Conservation (phyloP, 371 early-diverging fungal species). For the Capillidium rhysosporum region DNA sequence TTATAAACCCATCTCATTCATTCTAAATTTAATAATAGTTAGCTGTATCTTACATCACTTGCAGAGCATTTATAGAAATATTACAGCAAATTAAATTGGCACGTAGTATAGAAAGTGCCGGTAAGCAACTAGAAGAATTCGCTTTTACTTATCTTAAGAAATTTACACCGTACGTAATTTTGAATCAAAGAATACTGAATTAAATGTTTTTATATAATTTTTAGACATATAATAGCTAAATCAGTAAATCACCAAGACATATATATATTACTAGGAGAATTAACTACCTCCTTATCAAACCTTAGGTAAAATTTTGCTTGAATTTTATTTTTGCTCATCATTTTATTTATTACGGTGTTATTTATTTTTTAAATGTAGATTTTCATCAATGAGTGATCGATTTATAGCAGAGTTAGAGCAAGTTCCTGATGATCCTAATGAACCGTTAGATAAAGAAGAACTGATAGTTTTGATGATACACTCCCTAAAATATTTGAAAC, state of each 20-base stretch:
- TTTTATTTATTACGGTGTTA: neutral
- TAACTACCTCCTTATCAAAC: conserved; percentile 72
- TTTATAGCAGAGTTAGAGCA: conserved; percentile 76
- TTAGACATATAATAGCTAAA: conserved; percentile 46
- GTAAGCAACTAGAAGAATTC: neutral
- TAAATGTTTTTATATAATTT: neutral
- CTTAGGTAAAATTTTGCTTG: conserved; percentile 22
- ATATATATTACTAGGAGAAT: conserved; percentile 66
- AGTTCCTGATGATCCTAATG: conserved; percentile 22
- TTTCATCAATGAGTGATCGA: conserved; percentile 81
- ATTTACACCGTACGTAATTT: neutral
- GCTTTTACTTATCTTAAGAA: neutral
- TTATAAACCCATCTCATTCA: neutral
- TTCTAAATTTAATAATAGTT: neutral
- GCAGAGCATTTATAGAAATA: neutral
- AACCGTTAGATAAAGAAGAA: conserved; percentile 36
- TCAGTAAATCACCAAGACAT: conserved; percentile 70
- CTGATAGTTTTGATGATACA: conserved; percentile 72
- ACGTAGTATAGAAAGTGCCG: neutral
- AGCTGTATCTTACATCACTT: neutral
- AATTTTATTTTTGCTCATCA: neutral
- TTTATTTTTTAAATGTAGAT: conserved; percentile 17
- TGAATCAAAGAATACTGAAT: neutral
- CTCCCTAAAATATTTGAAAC: conserved; percentile 71
- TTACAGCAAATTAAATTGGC: neutral